Conservation (phyloP, 768 basidiomycete species). For the Hericium rajendrae region DNA sequence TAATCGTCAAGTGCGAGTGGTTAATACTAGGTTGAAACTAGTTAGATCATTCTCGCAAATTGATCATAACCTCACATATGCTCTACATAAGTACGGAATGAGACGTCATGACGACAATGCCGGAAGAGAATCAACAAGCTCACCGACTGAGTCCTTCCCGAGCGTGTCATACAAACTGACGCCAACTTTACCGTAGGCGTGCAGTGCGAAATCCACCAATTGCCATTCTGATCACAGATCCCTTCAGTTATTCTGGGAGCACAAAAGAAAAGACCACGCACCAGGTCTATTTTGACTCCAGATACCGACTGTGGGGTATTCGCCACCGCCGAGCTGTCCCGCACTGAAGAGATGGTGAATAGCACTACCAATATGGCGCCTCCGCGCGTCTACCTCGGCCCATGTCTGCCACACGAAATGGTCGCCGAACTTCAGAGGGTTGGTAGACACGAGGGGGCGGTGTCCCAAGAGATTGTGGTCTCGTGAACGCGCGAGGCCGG, state of each 20-base stretch:
- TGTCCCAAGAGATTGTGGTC: slow-evolving; percentile 55
- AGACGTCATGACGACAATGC: too few relatives aligned
- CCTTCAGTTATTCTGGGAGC: not conserved
- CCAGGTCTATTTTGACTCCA: slow-evolving; percentile 81
- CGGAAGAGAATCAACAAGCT: slow-evolving; percentile 17
- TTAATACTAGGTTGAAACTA: slow-evolving; percentile 47
- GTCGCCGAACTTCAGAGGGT: slow-evolving; percentile 61
- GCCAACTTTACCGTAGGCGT: slow-evolving; percentile 73
- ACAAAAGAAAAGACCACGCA: slow-evolving; percentile 20
- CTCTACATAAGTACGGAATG: slow-evolving; percentile 30
- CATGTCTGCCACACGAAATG: slow-evolving; percentile 72
- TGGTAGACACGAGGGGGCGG: slow-evolving; percentile 52
- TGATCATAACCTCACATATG: slow-evolving; percentile 46
- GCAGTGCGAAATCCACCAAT: slow-evolving; percentile 71
- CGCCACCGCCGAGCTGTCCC: slow-evolving; percentile 52
- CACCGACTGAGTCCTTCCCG: slow-evolving; percentile 83
- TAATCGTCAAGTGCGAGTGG: slow-evolving; percentile 72
- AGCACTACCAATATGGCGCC: slow-evolving; percentile 70
- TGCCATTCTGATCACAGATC: slow-evolving; percentile 71
- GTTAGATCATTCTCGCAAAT: slow-evolving; percentile 4
- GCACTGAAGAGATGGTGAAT: slow-evolving; percentile 54
- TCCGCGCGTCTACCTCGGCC: slow-evolving; percentile 57
- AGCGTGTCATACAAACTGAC: slow-evolving; percentile 93
- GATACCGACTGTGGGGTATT: slow-evolving; percentile 68
- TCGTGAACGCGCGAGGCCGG: slow-evolving; percentile 42